Conservation (phyloP, 768 basidiomycete species). For the Cubamyces sp. region DNA sequence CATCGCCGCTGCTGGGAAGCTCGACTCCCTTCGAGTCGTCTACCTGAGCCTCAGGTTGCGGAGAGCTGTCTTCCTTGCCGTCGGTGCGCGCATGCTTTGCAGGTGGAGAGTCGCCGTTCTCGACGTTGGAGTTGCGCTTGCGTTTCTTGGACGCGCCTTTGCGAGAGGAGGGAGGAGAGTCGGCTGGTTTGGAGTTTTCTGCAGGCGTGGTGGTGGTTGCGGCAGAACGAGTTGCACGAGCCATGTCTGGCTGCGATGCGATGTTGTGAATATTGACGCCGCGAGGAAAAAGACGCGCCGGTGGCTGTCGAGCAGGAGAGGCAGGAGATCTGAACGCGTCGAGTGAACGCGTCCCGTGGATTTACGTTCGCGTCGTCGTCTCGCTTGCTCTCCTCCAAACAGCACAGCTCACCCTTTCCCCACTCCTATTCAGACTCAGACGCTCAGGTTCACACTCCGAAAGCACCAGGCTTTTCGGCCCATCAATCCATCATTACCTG, state of each 20-base stretch:
- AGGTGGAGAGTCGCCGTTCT: conserved; percentile 51
- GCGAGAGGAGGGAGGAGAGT: conserved; percentile 32
- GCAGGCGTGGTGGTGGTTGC: conserved; percentile 42
- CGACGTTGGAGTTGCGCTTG: conserved; percentile 57
- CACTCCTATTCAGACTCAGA: neutral
- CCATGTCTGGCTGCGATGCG: conserved; percentile 49
- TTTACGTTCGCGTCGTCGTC: conserved; percentile 25
- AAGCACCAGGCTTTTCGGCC: conserved; percentile 8
- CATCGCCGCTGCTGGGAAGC: conserved; percentile 48
- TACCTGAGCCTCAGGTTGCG: conserved; percentile 24
- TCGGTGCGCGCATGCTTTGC: conserved; percentile 55
- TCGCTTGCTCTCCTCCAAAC: neutral
- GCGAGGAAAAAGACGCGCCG: conserved; percentile 38
- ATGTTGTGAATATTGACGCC: conserved; percentile 19
- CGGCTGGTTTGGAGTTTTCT: conserved; percentile 40
- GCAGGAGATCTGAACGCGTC: conserved; percentile 27
- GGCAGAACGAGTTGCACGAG: conserved; percentile 72
- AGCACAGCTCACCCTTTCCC: neutral
- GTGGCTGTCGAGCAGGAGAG: conserved; percentile 32
- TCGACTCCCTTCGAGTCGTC: conserved; percentile 29
- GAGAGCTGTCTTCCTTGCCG: conserved; percentile 37
- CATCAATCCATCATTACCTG: neutral
- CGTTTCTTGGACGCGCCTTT: conserved; percentile 60
- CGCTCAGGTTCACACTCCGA: conserved; percentile 36
- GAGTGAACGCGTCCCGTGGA: conserved; percentile 32